Conservation (phyloP, 2,329 filamentous ascomycete species). For the Diaporthe humulicola region DNA sequence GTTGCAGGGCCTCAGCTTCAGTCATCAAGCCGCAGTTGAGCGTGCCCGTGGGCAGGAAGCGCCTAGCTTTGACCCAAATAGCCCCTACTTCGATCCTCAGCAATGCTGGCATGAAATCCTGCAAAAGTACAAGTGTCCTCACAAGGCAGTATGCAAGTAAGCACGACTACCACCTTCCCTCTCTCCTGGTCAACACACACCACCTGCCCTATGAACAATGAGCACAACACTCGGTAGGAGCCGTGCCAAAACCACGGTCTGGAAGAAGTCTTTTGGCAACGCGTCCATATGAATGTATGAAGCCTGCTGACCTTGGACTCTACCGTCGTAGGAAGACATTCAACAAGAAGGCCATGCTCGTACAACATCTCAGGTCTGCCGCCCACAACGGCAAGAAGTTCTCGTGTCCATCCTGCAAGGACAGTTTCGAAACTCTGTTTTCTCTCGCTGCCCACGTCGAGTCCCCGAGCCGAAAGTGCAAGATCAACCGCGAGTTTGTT, state of each 20-base stretch:
- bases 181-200: not conserved
- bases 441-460: constrained; percentile 65
- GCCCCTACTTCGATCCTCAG: constrained; percentile 60
- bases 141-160: constrained; percentile 62
- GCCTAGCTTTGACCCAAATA: constrained; percentile 57
- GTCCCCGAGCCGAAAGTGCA: constrained; percentile 56
- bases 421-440: constrained; percentile 55
- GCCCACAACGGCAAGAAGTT: constrained; percentile 54
- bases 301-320: constrained; percentile 36
- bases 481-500: constrained; percentile 51
- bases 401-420: constrained; percentile 60
- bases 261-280: not conserved
- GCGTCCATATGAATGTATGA: not conserved
- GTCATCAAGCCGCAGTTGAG: not conserved
- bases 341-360: constrained; percentile 48
- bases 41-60: not conserved
- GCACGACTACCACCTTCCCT: constrained; percentile 39
- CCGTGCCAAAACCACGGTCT: too few species aligned
- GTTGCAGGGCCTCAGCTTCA: constrained; percentile 29
- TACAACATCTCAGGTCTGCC: constrained; percentile 59
- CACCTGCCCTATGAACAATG: not conserved
- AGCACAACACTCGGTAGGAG: not conserved
- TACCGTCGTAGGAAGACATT: constrained; percentile 55
- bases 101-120: constrained; percentile 60
- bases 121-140: constrained; percentile 66